These are phyloP conservation scores for Cryptosporidium viatorum DNA, from an alignment of 169 alveolate genomes.

Conservation along the genomic window DNA sequence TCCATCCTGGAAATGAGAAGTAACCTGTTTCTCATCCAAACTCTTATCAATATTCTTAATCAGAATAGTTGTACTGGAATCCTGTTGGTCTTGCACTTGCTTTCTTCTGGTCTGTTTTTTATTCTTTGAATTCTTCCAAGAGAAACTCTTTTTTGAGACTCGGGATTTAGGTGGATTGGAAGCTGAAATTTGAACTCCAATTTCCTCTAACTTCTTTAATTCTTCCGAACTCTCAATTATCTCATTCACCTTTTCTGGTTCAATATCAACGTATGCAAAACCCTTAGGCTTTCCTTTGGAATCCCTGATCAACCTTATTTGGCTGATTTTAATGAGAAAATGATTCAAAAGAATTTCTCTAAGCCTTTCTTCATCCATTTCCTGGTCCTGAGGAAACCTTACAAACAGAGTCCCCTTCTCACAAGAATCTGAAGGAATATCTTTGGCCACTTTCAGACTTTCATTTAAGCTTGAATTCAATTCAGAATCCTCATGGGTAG, in stretches of 20 bases:
- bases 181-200: conserved; percentile 7
- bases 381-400: conserved; percentile 39
- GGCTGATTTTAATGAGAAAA: conserved; percentile 3
- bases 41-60: conserved; percentile 53
- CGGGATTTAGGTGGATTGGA: conserved; percentile 33
- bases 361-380: conserved; percentile 64
- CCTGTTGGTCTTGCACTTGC: not conserved
- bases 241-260: conserved; percentile 22
- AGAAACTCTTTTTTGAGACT: not conserved
- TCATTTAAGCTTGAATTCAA: not conserved
- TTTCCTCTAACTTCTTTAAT: not conserved
- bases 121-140: not conserved
- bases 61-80: conserved; percentile 10
- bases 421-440: not conserved
- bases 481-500: conserved; percentile 21
- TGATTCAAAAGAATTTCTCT: conserved; percentile 28
- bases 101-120: conserved; percentile 5
- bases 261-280: conserved; percentile 79
- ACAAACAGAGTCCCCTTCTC: conserved; percentile 73
- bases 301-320: conserved; percentile 77
- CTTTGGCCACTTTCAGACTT: not conserved
- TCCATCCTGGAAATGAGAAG: conserved; percentile 16
- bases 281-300: conserved; percentile 74
- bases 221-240: conserved; percentile 16
- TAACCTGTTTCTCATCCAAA: conserved; percentile 23